Evolutionary conservation across 2,329 filamentous ascomycete genomes (phyloP).

Genomic region (Fusarium graminum): DNA sequence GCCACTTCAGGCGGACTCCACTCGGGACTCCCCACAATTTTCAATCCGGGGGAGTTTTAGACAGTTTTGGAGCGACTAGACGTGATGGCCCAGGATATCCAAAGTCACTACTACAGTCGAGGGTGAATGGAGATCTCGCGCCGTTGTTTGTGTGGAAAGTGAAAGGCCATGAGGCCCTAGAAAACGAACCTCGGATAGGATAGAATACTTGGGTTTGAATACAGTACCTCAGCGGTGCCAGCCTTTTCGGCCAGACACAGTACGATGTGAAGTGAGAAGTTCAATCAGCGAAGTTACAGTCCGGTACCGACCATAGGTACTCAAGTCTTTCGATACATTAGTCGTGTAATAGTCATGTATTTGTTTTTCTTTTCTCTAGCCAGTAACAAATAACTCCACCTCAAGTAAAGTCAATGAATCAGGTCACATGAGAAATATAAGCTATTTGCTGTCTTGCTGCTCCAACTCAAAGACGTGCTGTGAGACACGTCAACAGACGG

Average conservation of each 20-base stretch:
- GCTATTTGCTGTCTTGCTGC: too few species aligned
- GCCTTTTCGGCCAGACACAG: conserved; percentile 7
- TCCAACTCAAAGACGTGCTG: neutral
- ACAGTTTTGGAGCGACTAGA: neutral
- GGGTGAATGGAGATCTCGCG: neutral
- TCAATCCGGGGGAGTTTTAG: conserved; percentile 40
- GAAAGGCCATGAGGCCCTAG: neutral
- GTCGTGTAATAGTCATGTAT: conserved; percentile 10
- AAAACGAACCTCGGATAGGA: neutral
- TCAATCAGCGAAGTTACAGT: conserved; percentile 1
- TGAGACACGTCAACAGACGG: neutral
- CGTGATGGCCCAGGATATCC: neutral
- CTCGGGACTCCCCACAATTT: conserved; percentile 32
- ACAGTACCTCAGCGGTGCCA: neutral
- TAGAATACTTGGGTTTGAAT: neutral
- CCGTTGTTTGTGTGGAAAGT: neutral
- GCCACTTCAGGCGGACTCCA: conserved; percentile 14
- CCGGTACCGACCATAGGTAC: neutral
- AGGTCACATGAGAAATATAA: conserved; percentile 7
- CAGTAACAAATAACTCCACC: conserved; percentile 27
- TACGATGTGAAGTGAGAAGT: neutral
- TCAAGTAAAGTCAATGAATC: neutral
- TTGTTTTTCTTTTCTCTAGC: neutral
- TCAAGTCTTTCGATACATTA: conserved; percentile 8
- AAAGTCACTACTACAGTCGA: conserved; percentile 7